Base-by-base conservation (phyloP, 2,329 filamentous ascomycete species). In the Apiospora sp. region DNA sequence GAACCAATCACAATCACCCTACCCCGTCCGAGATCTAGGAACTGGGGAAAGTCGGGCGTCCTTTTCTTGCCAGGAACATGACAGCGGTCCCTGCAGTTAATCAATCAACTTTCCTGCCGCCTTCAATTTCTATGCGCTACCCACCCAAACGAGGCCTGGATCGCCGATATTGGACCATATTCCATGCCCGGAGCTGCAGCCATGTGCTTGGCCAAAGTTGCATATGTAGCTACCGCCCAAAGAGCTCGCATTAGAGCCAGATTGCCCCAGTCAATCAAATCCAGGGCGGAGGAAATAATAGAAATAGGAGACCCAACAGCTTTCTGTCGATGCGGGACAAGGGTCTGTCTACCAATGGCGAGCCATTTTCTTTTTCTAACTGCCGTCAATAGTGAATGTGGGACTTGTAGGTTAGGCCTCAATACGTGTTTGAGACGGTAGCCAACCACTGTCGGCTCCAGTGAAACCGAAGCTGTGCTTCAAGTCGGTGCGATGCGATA, bases 81-180 rank as follows among this genome's bases (percentile, higher is more conserved):
- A 61, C 16, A 61, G 30, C 54, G 54, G 54, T 30, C 30, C 54
- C 19, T 61, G 54, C 54, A 61, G 54, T 61, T 61, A 61, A 61
- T 61, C 54, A 61, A 61, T 37, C 54, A 61, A 34, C 54, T 61
- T 12, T 61, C 16, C 54, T 54, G 51, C 51, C 27, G 27, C 51
- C 51, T 58, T 58, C 51, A 22, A 14, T 34, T 34, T 34, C 16
- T n/a, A 19, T 61, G 54, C 30, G 12, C 7, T 61, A 61, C 30
- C 54, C 54, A 61, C 54, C 54, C 16, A 37, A 61, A 61, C 54
- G 54, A 61, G 54, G 54, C 30, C 54, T 19, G 54, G n/a, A 61
- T 61, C 54, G 54, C 54, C 54, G 54, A 61, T 61, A 61, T 37
- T 61, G 30, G 54, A 61, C 54, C 22, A n/a, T 10, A 22, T 61